These are phyloP conservation scores for Nannizzia gypsea DNA, from an alignment of 2,329 filamentous ascomycete species.

Conservation along the genomic window DNA sequence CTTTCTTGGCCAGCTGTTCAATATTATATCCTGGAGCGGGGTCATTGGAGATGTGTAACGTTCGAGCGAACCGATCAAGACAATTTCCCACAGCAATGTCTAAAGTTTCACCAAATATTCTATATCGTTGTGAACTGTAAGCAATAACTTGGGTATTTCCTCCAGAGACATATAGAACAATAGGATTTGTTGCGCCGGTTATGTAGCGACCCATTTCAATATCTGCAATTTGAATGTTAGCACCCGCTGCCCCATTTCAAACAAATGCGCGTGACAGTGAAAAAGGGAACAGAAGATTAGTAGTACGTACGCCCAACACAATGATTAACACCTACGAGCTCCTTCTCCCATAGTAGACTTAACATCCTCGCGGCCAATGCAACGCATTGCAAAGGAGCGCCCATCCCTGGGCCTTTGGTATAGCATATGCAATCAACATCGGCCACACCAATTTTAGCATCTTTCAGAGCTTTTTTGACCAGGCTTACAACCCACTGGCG, in stretches of 20 bases:
- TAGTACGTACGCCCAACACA: constrained; percentile 64
- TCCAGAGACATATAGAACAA: constrained; percentile 89
- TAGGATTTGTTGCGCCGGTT: constrained; percentile 79
- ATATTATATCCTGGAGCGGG: constrained; percentile 97
- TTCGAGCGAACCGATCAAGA: constrained; percentile 87
- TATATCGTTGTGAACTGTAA: constrained; percentile 85
- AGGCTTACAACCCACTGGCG: constrained; percentile 69
- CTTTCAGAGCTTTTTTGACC: constrained; percentile 65
- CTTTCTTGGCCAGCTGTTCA: constrained; percentile 75
- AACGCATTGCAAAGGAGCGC: constrained; percentile 75
- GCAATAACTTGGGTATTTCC: constrained; percentile 98
- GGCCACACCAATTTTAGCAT: constrained; percentile 48
- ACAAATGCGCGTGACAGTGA: background rate
- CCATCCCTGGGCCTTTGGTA: constrained; percentile 93
- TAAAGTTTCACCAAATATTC: constrained; percentile 94
- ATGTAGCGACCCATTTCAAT: constrained; percentile 97
- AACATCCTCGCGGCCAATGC: constrained; percentile 76
- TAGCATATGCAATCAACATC: constrained; percentile 91
- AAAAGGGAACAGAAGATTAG: background rate
- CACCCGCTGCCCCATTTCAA: background rate
- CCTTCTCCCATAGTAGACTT: constrained; percentile 70
- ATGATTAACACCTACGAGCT: constrained; percentile 92
- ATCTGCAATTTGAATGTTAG: constrained; percentile 34
- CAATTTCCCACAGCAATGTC: constrained; percentile 98
- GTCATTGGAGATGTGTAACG: constrained; percentile 83